Evolutionary conservation across 495 filamentous ascomycete species (phyloP).

Genomic region (Penicillium herquei): DNA sequence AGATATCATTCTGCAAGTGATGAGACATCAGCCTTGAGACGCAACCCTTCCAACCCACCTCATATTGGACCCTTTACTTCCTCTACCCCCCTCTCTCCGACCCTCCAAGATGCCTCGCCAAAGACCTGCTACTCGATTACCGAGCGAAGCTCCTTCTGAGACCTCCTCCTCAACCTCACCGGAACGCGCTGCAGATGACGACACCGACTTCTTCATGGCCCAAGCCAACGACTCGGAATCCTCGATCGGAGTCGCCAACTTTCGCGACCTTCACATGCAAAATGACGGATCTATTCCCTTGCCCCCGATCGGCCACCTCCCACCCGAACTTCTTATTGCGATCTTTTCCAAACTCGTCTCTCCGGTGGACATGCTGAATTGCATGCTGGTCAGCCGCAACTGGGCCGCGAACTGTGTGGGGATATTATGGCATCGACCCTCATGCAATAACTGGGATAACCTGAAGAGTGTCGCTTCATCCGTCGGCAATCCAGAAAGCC

Average conservation of each 20-base stretch:
- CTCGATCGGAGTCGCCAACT: conserved; percentile 75
- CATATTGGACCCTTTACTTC: conserved; percentile 7
- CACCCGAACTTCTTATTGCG: conserved; percentile 89
- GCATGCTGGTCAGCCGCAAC: conserved; percentile 87
- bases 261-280: conserved; percentile 64
- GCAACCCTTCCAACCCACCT: conserved; percentile 8
- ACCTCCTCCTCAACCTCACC: conserved; percentile 85
- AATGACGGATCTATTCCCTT: conserved; percentile 54
- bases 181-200: conserved; percentile 78
- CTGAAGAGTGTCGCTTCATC: conserved; percentile 75
- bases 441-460: conserved; percentile 80
- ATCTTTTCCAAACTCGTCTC: conserved; percentile 83
- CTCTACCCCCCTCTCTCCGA: background rate
- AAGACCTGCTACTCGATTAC: conserved; percentile 37
- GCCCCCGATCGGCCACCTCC: conserved; percentile 78
- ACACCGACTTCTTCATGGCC: conserved; percentile 86
- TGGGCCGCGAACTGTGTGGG: conserved; percentile 95
- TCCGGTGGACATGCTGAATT: conserved; percentile 72
- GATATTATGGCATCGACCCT: conserved; percentile 90
- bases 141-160: conserved; percentile 49
- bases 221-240: conserved; percentile 87
- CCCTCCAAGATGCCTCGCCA: conserved; percentile 38
- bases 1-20: conserved; percentile 13
- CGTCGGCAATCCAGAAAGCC: conserved; percentile 64
- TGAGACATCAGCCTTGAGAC: conserved; percentile 24